These are phyloP conservation scores for Ilex paraguariensis DNA, from an alignment of 305 asterid species.

Conservation along the genomic window DNA sequence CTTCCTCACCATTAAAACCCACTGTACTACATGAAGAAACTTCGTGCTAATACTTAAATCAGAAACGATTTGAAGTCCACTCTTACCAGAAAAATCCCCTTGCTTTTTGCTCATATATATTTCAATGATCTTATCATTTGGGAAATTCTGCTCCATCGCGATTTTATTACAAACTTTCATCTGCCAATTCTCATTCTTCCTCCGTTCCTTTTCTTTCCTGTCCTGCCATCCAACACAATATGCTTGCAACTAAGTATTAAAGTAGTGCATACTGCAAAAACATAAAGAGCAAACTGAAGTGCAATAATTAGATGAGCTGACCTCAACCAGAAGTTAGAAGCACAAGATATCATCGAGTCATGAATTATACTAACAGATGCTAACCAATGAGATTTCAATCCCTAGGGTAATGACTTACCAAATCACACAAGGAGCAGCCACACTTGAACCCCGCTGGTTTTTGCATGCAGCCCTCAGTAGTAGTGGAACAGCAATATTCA, in stretches of 20 bases:
- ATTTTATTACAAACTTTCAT: conserved; percentile 64
- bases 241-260: conserved; percentile 1
- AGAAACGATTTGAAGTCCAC: not conserved
- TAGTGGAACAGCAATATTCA: conserved; percentile 47
- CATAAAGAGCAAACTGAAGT: too few species aligned
- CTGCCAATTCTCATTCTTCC: conserved; percentile 60
- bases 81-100: conserved; percentile 38
- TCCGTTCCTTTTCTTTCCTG: conserved; percentile 55
- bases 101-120: conserved; percentile 56
- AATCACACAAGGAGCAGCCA: conserved; percentile 62
- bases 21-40: too few species aligned
- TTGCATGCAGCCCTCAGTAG: conserved; percentile 51
- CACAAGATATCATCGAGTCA: not conserved
- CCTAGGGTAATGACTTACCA: conserved; percentile 34
- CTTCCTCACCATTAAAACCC: too few species aligned
- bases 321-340: not conserved
- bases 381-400: conserved; percentile 4
- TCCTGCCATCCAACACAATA: conserved; percentile 44
- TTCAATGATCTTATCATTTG: conserved; percentile 54
- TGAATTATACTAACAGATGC: not conserved
- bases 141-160: conserved; percentile 59
- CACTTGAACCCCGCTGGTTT: conserved; percentile 72
- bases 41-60: too few species aligned
- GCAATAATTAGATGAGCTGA: too few species aligned
- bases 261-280: too few species aligned